Conservation (phyloP, 2,329 filamentous ascomycete genomes). For the Talaromyces sp. region DNA sequence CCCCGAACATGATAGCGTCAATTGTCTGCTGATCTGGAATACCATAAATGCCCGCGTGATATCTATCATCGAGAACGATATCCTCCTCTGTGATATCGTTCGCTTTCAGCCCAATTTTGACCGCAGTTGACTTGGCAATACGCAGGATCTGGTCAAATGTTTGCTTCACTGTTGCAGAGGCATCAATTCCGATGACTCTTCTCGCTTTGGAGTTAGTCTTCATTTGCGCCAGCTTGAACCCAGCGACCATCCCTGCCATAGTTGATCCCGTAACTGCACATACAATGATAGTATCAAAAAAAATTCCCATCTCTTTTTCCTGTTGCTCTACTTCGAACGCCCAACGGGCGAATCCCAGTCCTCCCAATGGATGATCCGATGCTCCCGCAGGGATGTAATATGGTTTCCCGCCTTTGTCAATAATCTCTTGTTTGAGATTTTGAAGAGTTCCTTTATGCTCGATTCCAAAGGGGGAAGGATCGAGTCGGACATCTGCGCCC, state of each 20-base stretch:
- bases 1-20: conserved; percentile 66
- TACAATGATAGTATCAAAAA: conserved; percentile 66
- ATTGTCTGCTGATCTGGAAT: conserved; percentile 63
- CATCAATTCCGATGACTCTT: conserved; percentile 65
- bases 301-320: conserved; percentile 58
- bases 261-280: conserved; percentile 70
- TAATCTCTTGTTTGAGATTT: conserved; percentile 53
- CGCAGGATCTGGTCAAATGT: conserved; percentile 64
- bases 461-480: conserved; percentile 62
- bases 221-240: conserved; percentile 63
- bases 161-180: conserved; percentile 56
- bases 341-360: conserved; percentile 68
- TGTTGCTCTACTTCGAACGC: conserved; percentile 65
- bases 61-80: conserved; percentile 61
- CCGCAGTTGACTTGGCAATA: conserved; percentile 62
- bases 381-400: conserved; percentile 72
- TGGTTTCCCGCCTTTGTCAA: conserved; percentile 55
- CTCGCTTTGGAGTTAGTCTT: conserved; percentile 43
- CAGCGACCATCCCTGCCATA: conserved; percentile 68
- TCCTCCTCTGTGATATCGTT: conserved; percentile 61
- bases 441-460: conserved; percentile 63
- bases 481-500: conserved; percentile 50
- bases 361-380: conserved; percentile 66
- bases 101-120: conserved; percentile 59
- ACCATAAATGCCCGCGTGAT: conserved; percentile 66